These are phyloP conservation scores for Amphicarpaea edgeworthii DNA, from an alignment of 306 rosid species.

Conservation along the genomic window DNA sequence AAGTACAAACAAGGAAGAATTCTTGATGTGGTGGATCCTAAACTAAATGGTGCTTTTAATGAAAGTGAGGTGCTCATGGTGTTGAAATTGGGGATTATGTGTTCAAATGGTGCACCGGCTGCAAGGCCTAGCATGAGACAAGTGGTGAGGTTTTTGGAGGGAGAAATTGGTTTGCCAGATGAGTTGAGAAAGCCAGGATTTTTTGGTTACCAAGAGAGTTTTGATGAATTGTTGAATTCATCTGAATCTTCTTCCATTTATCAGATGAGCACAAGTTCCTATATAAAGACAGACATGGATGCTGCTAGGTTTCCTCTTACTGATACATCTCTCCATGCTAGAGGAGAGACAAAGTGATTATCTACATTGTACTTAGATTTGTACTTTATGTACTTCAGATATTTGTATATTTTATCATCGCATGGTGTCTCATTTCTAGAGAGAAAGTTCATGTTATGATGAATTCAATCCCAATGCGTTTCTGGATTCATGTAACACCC, in stretches of 20 bases:
- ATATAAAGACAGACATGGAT: constrained; percentile 43
- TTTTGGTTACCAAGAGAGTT: constrained; percentile 59
- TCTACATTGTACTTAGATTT: not conserved
- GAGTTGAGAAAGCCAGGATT: constrained; percentile 47
- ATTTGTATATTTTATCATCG: constrained; percentile 8
- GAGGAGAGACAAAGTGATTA: constrained; percentile 50
- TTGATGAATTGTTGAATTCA: constrained; percentile 63
- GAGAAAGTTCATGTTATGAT: not conserved
- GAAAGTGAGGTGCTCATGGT: constrained; percentile 58
- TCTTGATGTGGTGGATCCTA: constrained; percentile 63
- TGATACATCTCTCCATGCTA: constrained; percentile 44
- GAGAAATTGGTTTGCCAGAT: constrained; percentile 58
- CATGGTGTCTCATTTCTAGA: not conserved
- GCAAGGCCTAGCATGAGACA: constrained; percentile 72
- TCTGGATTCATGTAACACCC: not conserved
- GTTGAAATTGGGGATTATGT: constrained; percentile 73
- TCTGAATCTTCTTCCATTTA: constrained; percentile 60
- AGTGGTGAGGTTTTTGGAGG: constrained; percentile 66
- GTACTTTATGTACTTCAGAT: not conserved
- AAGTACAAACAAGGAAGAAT: constrained; percentile 55
- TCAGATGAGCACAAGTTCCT: constrained; percentile 48
- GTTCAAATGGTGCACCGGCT: constrained; percentile 55
- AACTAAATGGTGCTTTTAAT: constrained; percentile 52
- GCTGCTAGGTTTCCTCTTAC: constrained; percentile 52
- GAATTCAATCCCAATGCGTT: not conserved